Evolutionary conservation across 495 filamentous ascomycete species (phyloP), one percentile per base, ranked within the genome.

Genomic region (Tetracladium marchalianum): DNA sequence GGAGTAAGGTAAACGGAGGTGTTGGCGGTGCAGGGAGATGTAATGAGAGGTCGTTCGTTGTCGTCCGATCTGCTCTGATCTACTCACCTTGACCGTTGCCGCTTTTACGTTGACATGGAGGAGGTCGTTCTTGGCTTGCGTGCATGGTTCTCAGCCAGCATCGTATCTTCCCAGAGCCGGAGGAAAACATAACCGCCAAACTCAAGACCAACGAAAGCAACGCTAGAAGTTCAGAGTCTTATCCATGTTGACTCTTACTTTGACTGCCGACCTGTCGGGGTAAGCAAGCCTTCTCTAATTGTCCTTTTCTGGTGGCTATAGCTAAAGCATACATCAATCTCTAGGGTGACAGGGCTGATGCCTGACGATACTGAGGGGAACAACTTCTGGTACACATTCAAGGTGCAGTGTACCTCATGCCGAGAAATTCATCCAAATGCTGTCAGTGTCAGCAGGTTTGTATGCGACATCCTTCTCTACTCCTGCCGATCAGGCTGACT

Each of bases 371-470:
- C 82, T 2, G 66, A 73, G 41, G 84, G 84, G 5, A 76, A 72
- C 44, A 87, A 87, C 0, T 97, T 94, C 67, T 92, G 78, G 70
- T 99, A 93, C 70, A 95, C 84, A 39, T 96, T 99, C 77, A 87
- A 82, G 57, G 90, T 99, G 35, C 84, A 95, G 69, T 99, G 92
- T 64, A 94, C 84, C 10, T 94, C 89, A 18, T 99, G 92, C 62
- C 77, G 86, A 41, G 92, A 99, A 67, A 78, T 67, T 0, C 93
- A 99, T 62, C 78, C 84, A 3, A 99, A 97, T 56, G 81, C 75
- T 64, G 78, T 99, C 35, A 83, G 75, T 43, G 75, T 99, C 52
- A 94, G 76, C 62, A 84, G 93, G 31, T 93, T 89, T 68, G 92
- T 96, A 77, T 54, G 84, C 68, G 33, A 9, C 16, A 11, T 31